These are phyloP conservation scores for Rhizopus stolonifer DNA, from an alignment of 371 early-diverging fungal species.

Conservation along the genomic window DNA sequence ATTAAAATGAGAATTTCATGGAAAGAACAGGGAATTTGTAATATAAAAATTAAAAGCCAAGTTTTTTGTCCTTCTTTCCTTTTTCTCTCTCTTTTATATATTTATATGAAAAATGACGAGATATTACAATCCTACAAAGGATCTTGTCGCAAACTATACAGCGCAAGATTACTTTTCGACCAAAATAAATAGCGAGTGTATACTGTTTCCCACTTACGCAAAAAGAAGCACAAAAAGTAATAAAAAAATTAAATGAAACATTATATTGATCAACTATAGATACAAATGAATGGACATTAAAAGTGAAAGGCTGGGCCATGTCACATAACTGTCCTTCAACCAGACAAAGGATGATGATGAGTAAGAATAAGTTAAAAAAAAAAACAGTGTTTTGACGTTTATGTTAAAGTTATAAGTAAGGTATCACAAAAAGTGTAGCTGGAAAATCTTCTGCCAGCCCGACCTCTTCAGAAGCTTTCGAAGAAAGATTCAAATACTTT, in stretches of 20 bases:
- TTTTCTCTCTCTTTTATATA: too few relatives aligned
- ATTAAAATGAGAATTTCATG: too few relatives aligned
- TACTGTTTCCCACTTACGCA: conserved; percentile 29
- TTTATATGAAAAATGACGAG: too few relatives aligned
- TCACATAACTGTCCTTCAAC: conserved; percentile 15
- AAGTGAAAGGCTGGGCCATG: conserved; percentile 42
- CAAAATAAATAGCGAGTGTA: conserved; percentile 15
- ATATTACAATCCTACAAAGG: too few relatives aligned
- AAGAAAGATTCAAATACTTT: conserved; percentile 46
- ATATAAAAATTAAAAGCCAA: too few relatives aligned
- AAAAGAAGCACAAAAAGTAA: conserved; percentile 20
- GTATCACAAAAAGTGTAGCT: conserved; percentile 38
- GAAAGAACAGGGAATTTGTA: too few relatives aligned
- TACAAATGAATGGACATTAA: conserved; percentile 38
- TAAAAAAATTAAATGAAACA: background rate
- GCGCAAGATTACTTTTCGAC: background rate
- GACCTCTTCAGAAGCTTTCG: conserved; percentile 30
- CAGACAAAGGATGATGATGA: conserved; percentile 36
- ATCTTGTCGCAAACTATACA: too few relatives aligned
- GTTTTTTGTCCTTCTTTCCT: too few relatives aligned
- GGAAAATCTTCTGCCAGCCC: conserved; percentile 30
- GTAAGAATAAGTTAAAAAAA: too few relatives aligned
- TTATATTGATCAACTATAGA: background rate
- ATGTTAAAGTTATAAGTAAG: conserved; percentile 17
- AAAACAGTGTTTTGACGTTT: too few relatives aligned